Conservation (phyloP, 768 basidiomycete genomes). For the Exidia glandulosa region DNA sequence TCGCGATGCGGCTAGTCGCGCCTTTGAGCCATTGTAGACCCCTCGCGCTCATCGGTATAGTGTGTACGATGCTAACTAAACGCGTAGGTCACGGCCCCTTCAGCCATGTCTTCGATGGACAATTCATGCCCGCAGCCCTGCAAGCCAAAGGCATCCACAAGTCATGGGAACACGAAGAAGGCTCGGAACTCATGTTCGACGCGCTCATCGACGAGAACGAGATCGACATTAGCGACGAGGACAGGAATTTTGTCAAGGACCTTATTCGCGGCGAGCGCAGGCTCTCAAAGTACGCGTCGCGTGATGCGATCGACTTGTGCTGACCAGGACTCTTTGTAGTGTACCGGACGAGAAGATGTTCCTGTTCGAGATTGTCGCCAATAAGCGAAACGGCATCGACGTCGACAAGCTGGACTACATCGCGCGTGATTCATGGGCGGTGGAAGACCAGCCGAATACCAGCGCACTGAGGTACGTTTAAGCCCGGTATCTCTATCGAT, state of each 20-base stretch:
- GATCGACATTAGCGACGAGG: conserved; percentile 36
- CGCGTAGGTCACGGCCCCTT: conserved; percentile 63
- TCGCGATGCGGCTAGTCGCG: neutral
- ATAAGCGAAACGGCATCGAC: conserved; percentile 70
- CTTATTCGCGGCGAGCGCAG: conserved; percentile 54
- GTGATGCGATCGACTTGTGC: neutral
- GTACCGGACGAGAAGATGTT: conserved; percentile 46
- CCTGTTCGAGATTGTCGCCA: conserved; percentile 78
- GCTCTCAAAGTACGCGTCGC: neutral
- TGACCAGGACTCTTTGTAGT: neutral
- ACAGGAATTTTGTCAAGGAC: conserved; percentile 58
- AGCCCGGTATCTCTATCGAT: neutral
- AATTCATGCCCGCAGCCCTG: conserved; percentile 60
- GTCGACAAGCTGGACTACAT: conserved; percentile 92
- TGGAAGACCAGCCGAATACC: conserved; percentile 52
- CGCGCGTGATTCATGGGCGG: conserved; percentile 57
- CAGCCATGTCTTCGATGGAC: conserved; percentile 73
- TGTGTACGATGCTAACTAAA: neutral
- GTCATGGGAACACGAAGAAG: conserved; percentile 66
- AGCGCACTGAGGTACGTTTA: conserved; percentile 30
- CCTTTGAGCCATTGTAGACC: neutral
- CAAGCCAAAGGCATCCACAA: conserved; percentile 24
- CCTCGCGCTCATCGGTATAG: neutral
- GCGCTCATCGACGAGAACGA: conserved; percentile 47
- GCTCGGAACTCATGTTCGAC: conserved; percentile 76